Evolutionary conservation across 208 protist species (phyloP), one percentile per base, ranked within the genome.

Genomic region (Herpetomonas muscarum): DNA sequence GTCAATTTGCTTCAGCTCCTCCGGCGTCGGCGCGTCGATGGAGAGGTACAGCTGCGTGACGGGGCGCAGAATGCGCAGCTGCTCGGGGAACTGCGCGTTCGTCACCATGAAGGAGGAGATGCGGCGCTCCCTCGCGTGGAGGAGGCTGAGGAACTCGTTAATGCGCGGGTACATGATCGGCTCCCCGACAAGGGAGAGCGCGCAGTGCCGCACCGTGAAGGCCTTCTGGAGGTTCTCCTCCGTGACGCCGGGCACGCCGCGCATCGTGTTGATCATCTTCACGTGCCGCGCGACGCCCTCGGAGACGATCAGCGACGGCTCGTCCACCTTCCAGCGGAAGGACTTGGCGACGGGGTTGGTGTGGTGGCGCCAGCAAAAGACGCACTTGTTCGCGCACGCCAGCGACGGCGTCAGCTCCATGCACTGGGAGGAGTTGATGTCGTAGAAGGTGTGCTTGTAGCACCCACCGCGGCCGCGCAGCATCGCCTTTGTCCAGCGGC

Each of bases 361-460:
- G 79, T 98, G 94, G 65, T 98, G 94, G 21, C 96, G 70, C 84
- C 85, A 96, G 61, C 96, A 98, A 64, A 98, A 98, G 26, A 98
- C 84, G 70, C 96, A 98, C 64, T 98, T 97, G 65, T 97, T 98
- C n/a, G 93, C 93, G 53, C 95, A 98, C 26, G 97, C 97, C 36
- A 99, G 61, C 41, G 79, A 93, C 42, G 97, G 97, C 9, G 97
- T 98, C 74, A 96, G 96, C 75, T 98, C 97, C 97, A 99, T 99
- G 72, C 97, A 98, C 62, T 96, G 85, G 37, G 95, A 94, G 7
- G 76, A 93, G 41, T 72, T 79, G 71, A 98, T 98, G 68, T 97
- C 94, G 75, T 98, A 98, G 64, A 98, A 98, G 39, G 96, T 98
- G 74, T 98, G 93, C 80, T 99, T 99, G 79, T 98, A 99, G 76